A percentile compares a stretch with the other conserved stretches of the same genome.
phyloP scores from a whole-genome alignment of 2,329 filamentous ascomycete genomes.

The Stromatinia cepivora region DNA sequence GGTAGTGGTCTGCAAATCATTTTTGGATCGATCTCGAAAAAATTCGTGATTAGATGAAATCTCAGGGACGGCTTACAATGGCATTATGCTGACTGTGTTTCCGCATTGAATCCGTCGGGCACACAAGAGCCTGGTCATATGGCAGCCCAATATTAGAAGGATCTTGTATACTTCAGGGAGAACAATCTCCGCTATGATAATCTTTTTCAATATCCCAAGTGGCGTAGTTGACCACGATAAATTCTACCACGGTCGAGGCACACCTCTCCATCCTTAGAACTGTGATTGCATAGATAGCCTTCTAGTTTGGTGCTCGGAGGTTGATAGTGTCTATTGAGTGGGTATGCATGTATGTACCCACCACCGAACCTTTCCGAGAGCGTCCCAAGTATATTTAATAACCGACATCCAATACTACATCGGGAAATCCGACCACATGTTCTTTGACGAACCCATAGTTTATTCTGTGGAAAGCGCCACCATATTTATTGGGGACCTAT shows the following conservation, averaged over 20 bases:
- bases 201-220: neutral
- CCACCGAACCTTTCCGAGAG: constrained; percentile 3
- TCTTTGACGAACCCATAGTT: neutral
- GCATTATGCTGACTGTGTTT: constrained; percentile 5
- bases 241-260: neutral
- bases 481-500: constrained; percentile 5
- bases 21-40: constrained; percentile 6
- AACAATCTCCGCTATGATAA: neutral
- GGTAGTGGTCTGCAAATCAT: neutral
- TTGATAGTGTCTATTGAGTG: neutral
- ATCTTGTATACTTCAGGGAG: neutral
- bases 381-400: neutral
- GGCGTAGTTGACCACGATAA: neutral
- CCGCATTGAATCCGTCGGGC: neutral
- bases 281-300: neutral
- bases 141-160: neutral
- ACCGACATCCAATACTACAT: constrained; percentile 1
- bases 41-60: neutral
- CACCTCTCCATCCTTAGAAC: neutral
- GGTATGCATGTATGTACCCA: neutral
- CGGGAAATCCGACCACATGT: constrained; percentile 16
- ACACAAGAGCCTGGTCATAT: neutral
- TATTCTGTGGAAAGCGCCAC: constrained; percentile 15
- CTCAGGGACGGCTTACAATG: constrained; percentile 2
- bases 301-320: neutral